phyloP scores from a whole-genome alignment of 352 stramenopile species.

The Phytophthora sojae region DNA sequence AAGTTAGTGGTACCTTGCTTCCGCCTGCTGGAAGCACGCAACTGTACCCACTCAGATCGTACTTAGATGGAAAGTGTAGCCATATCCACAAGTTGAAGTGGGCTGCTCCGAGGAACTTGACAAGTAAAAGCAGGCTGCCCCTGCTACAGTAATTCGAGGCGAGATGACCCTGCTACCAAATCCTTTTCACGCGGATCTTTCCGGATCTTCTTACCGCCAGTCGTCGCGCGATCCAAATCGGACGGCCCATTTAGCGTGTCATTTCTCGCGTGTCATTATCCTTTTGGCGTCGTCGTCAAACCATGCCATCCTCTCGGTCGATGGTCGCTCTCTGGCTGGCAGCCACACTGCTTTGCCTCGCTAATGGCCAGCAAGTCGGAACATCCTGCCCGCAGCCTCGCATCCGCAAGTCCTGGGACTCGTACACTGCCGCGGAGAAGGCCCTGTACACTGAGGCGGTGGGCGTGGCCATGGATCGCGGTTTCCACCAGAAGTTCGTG shows the following conservation, averaged over 20 bases:
- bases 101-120: too few species aligned
- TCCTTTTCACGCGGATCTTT: slow-evolving; percentile 4
- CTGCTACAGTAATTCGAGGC: too few species aligned
- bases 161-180: background rate
- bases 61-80: too few species aligned
- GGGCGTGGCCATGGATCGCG: slow-evolving; percentile 43
- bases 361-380: slow-evolving; percentile 25
- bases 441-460: slow-evolving; percentile 46
- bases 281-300: background rate
- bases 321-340: slow-evolving; percentile 13
- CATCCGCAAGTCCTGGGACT: slow-evolving; percentile 59
- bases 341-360: slow-evolving; percentile 1
- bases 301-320: background rate
- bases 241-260: background rate
- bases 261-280: background rate
- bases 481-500: slow-evolving; percentile 59
- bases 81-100: too few species aligned
- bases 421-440: slow-evolving; percentile 43
- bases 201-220: background rate
- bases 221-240: slow-evolving; percentile 3
- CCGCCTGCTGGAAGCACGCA: too few species aligned
- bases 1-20: too few species aligned
- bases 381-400: slow-evolving; percentile 40
- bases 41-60: too few species aligned
- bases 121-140: too few species aligned